phyloP scores from a whole-genome alignment of 1,284 basidiomycete genomes.

The Microbotryomycetes sp. region DNA sequence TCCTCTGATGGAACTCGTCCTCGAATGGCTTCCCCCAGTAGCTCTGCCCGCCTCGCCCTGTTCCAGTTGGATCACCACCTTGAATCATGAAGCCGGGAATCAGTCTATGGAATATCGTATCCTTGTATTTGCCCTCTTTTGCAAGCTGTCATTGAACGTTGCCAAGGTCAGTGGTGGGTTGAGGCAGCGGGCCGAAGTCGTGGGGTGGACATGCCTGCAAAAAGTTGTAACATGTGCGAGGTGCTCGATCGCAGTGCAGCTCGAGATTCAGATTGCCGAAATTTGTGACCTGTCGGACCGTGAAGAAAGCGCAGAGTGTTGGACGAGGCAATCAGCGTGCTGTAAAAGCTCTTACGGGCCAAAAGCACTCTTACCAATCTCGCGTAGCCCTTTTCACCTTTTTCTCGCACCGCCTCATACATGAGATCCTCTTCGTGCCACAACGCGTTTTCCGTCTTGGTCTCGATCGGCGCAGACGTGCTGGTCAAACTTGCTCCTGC shows the following conservation, averaged over 20 bases:
- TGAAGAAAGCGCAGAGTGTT: too few relatives aligned
- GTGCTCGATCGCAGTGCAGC: slow-evolving; percentile 88
- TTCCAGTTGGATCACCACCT: slow-evolving; percentile 56
- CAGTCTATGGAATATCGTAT: slow-evolving; percentile 78
- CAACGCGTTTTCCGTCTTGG: slow-evolving; percentile 68
- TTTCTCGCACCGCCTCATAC: slow-evolving; percentile 52
- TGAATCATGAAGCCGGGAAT: slow-evolving; percentile 94
- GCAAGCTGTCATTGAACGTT: slow-evolving; percentile 51
- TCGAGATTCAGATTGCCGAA: slow-evolving; percentile 85
- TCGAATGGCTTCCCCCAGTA: slow-evolving; percentile 92
- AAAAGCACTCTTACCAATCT: slow-evolving; percentile 17
- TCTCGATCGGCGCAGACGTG: slow-evolving; percentile 76
- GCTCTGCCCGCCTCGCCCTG: slow-evolving; percentile 86
- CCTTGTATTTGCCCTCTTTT: slow-evolving; percentile 78
- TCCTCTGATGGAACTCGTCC: slow-evolving; percentile 72
- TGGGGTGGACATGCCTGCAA: slow-evolving; percentile 77
- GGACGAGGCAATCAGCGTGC: too few relatives aligned
- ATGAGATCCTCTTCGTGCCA: slow-evolving; percentile 87
- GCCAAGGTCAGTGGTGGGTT: not conserved
- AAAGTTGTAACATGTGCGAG: slow-evolving; percentile 98
- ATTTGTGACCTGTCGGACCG: slow-evolving; percentile 47
- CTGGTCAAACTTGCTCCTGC: slow-evolving; percentile 89
- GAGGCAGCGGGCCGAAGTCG: slow-evolving; percentile 40
- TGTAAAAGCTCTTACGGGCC: too few relatives aligned
- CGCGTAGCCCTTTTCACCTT: slow-evolving; percentile 24